These are phyloP conservation scores for Pythium apleroticum DNA, from an alignment of 352 stramenopile genomes.

Conservation along the genomic window DNA sequence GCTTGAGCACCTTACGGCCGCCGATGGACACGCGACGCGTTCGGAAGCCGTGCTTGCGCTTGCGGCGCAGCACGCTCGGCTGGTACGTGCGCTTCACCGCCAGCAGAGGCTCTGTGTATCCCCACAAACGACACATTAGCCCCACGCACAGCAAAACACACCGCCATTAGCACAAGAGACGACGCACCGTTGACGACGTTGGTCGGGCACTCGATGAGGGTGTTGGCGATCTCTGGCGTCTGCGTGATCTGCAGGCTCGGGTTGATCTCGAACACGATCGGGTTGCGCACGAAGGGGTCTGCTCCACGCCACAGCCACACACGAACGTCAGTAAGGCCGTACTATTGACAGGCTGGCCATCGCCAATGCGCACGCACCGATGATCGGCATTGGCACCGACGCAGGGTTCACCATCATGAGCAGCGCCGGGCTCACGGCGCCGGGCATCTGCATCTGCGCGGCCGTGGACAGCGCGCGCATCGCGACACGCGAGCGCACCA, in stretches of 20 bases:
- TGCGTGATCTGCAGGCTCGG: conserved; percentile 38
- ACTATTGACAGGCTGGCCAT: no score
- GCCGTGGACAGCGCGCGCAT: conserved; percentile 16
- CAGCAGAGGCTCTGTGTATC: conserved; percentile 53
- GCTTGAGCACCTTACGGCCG: conserved; percentile 77
- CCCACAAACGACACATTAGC: neutral
- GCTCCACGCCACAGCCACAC: neutral
- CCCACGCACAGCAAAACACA: neutral
- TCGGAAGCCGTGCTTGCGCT: conserved; percentile 87
- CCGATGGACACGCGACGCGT: conserved; percentile 72
- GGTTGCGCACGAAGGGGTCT: conserved; percentile 40
- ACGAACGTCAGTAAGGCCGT: neutral
- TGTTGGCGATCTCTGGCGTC: conserved; percentile 35
- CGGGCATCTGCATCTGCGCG: neutral
- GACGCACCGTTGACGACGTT: conserved; percentile 43
- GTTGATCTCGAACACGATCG: conserved; percentile 47
- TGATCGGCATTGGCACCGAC: conserved; percentile 19
- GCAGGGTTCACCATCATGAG: conserved; percentile 28
- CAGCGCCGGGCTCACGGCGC: conserved; percentile 18
- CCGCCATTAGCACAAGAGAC: neutral
- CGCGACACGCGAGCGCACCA: conserved; percentile 13
- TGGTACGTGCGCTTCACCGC: conserved; percentile 88
- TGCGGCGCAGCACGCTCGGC: conserved; percentile 81
- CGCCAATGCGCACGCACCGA: no score
- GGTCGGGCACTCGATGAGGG: conserved; percentile 45